Base-by-base conservation (phyloP, 345 rosid genomes). In the Euphorbia tirucalli region DNA sequence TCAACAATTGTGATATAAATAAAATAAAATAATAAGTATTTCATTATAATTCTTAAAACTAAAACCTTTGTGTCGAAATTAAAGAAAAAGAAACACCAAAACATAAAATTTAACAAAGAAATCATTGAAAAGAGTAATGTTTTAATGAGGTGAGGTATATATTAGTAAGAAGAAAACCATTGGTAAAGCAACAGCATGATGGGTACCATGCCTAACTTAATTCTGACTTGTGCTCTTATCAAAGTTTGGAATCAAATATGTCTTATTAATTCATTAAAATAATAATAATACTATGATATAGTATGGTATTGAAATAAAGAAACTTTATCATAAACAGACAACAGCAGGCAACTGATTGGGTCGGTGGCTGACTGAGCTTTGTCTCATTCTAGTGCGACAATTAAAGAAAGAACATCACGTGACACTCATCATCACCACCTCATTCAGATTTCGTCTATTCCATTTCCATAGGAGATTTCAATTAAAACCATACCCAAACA, bases 401-500 rank as follows among this genome's bases (percentile, higher is more conserved):
- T 7, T 5, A 52, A 19, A 52, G 0, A 52, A 19, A 52, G 57
- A 56, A 24, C 30, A 22, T 22, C 60, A 56, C 60, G 60, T 22
- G 30, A 30, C 30, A 56, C 60, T 21, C 13, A 7, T 50, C 56
- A 3, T 46, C 50, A 15, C 0, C 57, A 14, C 4, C 6, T 49
- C 21, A 49, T 5, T 48, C 57, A 5, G 11, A 52, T 52, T 52
- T 7, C 11, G 1, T 22, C 60, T 56, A 56, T 56, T 56, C 60
- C 27, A n/a, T 22, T 19, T 27, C 61, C 16, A 14, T 0, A 39
- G 11, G n/a, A 15, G 63, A 28, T 0, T 56, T 30, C n/a, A 5
- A 28, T 27, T 30, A 30, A 11, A 28, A 28, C 63, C 3, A 8
- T 57, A 62, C 37, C 66, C 66, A 62, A 62, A 62, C 66, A 62